These are phyloP conservation scores for Bryum argenteum DNA, from an alignment of 225 moss, liverwort and hornwort genomes.

Conservation along the genomic window DNA sequence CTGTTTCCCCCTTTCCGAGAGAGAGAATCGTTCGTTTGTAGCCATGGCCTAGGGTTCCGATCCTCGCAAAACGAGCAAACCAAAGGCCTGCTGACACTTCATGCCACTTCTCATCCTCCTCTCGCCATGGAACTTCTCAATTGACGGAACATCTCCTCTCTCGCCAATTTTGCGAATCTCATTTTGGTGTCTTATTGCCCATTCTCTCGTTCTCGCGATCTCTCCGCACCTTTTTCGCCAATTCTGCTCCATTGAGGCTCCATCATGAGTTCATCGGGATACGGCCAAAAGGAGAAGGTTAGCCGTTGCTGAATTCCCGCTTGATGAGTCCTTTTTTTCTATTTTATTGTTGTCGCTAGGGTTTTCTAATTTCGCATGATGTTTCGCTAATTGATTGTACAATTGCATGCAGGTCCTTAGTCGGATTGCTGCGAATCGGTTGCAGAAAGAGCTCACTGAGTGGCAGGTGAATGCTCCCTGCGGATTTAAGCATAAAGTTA, in stretches of 20 bases:
- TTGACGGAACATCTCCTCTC: conserved; percentile 5
- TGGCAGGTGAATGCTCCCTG: conserved; percentile 94
- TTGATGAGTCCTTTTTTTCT: not conserved
- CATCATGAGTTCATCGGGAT: conserved; percentile 73
- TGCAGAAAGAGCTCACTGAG: conserved; percentile 99
- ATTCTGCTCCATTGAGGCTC: conserved; percentile 19
- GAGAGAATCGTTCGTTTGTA: not conserved
- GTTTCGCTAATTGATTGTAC: too few relatives aligned
- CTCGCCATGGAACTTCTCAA: conserved; percentile 25
- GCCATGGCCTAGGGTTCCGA: conserved; percentile 29
- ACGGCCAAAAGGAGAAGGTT: conserved; percentile 65
- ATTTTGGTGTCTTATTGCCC: not conserved
- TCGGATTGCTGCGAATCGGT: conserved; percentile 98
- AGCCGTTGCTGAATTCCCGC: conserved; percentile 13
- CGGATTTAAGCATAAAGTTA: conserved; percentile 93
- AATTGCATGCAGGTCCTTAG: conserved; percentile 93
- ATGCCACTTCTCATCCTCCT: not conserved
- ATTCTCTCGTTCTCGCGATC: not conserved
- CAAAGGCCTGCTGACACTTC: not conserved
- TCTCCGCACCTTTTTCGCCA: not conserved
- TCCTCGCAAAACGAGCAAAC: too few relatives aligned
- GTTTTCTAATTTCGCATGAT: not conserved
- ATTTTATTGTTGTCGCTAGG: not conserved
- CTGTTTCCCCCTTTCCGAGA: not conserved
- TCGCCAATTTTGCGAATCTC: not conserved